phyloP scores from a whole-genome alignment of 768 basidiomycete species.

The Asterophora lycoperdoides region DNA sequence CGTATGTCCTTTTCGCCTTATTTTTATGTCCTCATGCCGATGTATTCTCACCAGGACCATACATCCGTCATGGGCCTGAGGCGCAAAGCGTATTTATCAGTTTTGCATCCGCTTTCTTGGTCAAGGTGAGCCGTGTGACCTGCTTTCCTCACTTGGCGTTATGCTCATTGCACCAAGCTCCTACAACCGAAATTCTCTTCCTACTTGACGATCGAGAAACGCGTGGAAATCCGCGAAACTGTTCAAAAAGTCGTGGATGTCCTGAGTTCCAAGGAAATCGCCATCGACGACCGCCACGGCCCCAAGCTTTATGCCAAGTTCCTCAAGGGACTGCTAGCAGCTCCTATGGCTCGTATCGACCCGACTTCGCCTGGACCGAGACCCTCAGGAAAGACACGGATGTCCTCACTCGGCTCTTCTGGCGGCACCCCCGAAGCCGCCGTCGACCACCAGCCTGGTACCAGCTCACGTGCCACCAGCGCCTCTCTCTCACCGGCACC shows the following conservation, averaged over 20 bases:
- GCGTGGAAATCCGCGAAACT: constrained; percentile 54
- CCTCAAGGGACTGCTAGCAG: constrained; percentile 64
- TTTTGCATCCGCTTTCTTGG: constrained; percentile 77
- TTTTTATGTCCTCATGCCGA: neutral
- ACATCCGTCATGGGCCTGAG: constrained; percentile 72
- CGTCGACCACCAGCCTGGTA: constrained; percentile 9
- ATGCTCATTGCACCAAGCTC: constrained; percentile 39
- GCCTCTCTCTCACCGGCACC: constrained; percentile 47
- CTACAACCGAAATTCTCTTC: constrained; percentile 70
- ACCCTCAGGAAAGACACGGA: constrained; percentile 8
- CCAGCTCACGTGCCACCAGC: constrained; percentile 32
- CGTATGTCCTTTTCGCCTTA: constrained; percentile 32
- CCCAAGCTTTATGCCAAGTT: constrained; percentile 80
- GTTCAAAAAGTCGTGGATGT: constrained; percentile 68
- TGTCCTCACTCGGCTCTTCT: neutral
- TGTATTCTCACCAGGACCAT: constrained; percentile 36
- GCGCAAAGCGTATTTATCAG: constrained; percentile 76
- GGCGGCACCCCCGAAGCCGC: neutral
- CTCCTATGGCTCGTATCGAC: constrained; percentile 43
- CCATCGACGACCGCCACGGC: constrained; percentile 77
- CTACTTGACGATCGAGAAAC: constrained; percentile 54
- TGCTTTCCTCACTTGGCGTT: neutral
- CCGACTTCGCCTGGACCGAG: constrained; percentile 12
- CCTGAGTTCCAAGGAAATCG: constrained; percentile 64
- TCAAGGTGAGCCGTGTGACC: constrained; percentile 51